phyloP scores from a whole-genome alignment of 768 basidiomycete genomes.

The Pleurotus djamor region DNA sequence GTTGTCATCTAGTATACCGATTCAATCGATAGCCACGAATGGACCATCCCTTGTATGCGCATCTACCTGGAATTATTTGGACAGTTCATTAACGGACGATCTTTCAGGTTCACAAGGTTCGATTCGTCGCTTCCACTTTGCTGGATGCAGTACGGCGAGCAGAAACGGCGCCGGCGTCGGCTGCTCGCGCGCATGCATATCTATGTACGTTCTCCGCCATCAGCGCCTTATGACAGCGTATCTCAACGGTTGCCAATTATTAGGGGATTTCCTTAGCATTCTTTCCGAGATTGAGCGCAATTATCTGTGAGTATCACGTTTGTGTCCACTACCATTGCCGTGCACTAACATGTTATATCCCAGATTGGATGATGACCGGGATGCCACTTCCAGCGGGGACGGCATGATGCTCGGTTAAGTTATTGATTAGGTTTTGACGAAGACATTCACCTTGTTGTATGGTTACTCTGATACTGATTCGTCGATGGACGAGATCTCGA shows the following conservation, averaged over 20 bases:
- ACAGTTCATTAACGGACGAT: not conserved
- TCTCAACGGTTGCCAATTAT: conserved; percentile 8
- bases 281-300: conserved; percentile 90
- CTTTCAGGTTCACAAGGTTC: conserved; percentile 82
- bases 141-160: conserved; percentile 82
- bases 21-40: conserved; percentile 89
- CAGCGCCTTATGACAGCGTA: not conserved
- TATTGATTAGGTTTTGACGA: conserved; percentile 2
- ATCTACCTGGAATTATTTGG: conserved; percentile 11
- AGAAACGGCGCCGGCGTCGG: conserved; percentile 75
- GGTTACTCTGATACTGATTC: not conserved
- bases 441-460: not conserved
- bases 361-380: conserved; percentile 71
- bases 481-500: not conserved
- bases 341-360: conserved; percentile 10
- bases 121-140: conserved; percentile 89
- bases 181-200: conserved; percentile 84
- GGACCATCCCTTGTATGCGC: conserved; percentile 69
- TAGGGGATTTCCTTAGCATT: conserved; percentile 92
- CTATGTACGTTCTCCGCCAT: conserved; percentile 53
- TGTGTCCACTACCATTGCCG: not conserved
- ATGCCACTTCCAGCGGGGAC: conserved; percentile 57
- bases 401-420: conserved; percentile 32
- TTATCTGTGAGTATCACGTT: conserved; percentile 59
- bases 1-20: conserved; percentile 67